phyloP scores from a whole-genome alignment of 164 flowering plant species.

The Litsea cubeba region DNA sequence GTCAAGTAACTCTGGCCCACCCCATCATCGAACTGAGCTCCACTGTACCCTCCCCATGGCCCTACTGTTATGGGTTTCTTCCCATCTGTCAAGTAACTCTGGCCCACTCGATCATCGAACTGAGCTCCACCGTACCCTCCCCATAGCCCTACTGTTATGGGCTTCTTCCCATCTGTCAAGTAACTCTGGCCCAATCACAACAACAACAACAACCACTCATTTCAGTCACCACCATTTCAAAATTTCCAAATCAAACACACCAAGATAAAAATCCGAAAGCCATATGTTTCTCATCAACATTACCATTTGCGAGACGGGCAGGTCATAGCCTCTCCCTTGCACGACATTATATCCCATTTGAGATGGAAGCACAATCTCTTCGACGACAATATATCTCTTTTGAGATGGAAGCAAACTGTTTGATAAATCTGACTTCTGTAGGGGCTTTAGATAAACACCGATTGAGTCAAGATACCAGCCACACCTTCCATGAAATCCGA shows the following conservation, averaged over 20 bases:
- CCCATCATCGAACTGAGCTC: constrained; percentile 59
- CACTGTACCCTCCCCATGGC: constrained; percentile 63
- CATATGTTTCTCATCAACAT: too few species aligned
- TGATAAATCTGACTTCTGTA: constrained; percentile 18
- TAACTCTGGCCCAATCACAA: not conserved
- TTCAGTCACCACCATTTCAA: too few species aligned
- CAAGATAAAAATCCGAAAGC: too few species aligned
- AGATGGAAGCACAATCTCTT: constrained; percentile 34
- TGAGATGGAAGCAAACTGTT: constrained; percentile 24
- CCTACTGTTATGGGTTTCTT: constrained; percentile 32
- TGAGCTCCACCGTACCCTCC: constrained; percentile 67
- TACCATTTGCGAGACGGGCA: too few species aligned
- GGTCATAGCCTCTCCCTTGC: constrained; percentile 35
- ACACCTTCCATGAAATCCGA: constrained; percentile 69
- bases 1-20: not conserved
- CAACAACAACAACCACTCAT: not conserved
- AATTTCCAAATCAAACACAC: too few species aligned
- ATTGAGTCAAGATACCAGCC: constrained; percentile 65
- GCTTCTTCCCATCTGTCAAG: not conserved
- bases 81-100: not conserved
- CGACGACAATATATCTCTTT: constrained; percentile 41
- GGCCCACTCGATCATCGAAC: constrained; percentile 46
- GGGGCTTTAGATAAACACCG: constrained; percentile 57
- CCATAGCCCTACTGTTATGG: constrained; percentile 64
- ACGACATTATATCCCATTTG: constrained; percentile 39